Evolutionary conservation across 805 yeast species (phyloP).

Genomic region (Sugiyamaella mastotermitis): DNA sequence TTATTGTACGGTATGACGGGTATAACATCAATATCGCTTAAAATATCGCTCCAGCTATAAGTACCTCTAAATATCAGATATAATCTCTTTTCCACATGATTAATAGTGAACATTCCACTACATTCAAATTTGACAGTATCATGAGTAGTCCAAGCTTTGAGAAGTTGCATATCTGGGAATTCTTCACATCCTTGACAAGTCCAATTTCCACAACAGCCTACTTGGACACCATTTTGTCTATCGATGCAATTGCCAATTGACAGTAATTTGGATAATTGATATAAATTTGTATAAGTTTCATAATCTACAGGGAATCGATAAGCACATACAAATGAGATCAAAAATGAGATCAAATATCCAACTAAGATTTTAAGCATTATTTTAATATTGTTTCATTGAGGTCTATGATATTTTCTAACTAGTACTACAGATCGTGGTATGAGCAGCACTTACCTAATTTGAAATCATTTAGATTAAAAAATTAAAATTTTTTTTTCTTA

Average conservation of each 20-base stretch:
- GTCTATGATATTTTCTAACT: too few relatives aligned
- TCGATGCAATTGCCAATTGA: slow-evolving; percentile 8
- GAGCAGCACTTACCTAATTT: too few relatives aligned
- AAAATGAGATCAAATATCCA: too few relatives aligned
- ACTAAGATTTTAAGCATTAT: too few relatives aligned
- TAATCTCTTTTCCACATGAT: slow-evolving; percentile 1
- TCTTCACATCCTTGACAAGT: slow-evolving; percentile 3
- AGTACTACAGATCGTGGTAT: too few relatives aligned
- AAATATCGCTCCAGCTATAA: slow-evolving; percentile 1
- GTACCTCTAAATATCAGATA: slow-evolving; percentile 12
- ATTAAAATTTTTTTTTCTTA: slow-evolving; percentile 13
- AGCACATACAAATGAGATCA: too few relatives aligned
- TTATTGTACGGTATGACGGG: not conserved
- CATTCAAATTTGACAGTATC: not conserved
- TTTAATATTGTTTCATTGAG: too few relatives aligned
- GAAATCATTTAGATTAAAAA: too few relatives aligned
- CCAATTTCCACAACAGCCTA: not conserved
- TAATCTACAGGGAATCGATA: too few relatives aligned
- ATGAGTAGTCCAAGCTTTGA: slow-evolving; percentile 9
- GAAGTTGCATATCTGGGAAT: slow-evolving; percentile 9
- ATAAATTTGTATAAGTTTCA: slow-evolving; percentile 4
- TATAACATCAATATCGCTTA: slow-evolving; percentile 9
- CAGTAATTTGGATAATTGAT: slow-evolving; percentile 2
- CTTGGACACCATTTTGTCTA: slow-evolving; percentile 5
- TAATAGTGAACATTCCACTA: slow-evolving; percentile 5